These are phyloP conservation scores for Hypoxylon sp. DNA, from an alignment of 2,329 filamentous ascomycete genomes.

Conservation along the genomic window DNA sequence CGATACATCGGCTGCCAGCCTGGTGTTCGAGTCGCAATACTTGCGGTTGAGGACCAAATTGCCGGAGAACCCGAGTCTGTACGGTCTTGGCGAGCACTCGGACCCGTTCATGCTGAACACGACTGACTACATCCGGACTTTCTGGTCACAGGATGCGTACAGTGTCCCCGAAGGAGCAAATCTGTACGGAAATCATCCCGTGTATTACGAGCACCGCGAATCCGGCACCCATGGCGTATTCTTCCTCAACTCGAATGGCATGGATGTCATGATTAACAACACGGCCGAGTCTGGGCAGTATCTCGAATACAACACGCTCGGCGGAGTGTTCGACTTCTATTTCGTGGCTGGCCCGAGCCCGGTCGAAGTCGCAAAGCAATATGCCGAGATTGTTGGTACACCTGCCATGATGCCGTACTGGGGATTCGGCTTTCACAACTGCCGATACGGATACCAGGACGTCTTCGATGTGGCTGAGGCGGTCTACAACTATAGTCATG, in stretches of 20 bases:
- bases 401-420: constrained; percentile 75
- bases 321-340: constrained; percentile 81
- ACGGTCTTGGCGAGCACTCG: constrained; percentile 83
- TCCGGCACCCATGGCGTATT: constrained; percentile 74
- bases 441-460: constrained; percentile 74
- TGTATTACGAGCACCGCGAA: constrained; percentile 80
- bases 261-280: constrained; percentile 81
- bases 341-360: constrained; percentile 72
- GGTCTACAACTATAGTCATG: constrained; percentile 74
- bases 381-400: constrained; percentile 67
- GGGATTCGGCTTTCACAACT: constrained; percentile 72
- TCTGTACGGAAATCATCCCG: constrained; percentile 78
- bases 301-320: constrained; percentile 83
- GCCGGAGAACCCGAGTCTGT: constrained; percentile 77
- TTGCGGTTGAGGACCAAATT: constrained; percentile 78
- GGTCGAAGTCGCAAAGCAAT: constrained; percentile 70
- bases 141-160: constrained; percentile 78
- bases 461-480: constrained; percentile 75
- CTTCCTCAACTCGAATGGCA: constrained; percentile 79
- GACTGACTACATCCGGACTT: constrained; percentile 75
- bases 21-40: constrained; percentile 85
- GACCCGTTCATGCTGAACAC: constrained; percentile 78
- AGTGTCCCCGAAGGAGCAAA: constrained; percentile 72
- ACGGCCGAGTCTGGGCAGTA: constrained; percentile 71
- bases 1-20: constrained; percentile 73